Conservation (phyloP, 768 basidiomycete species). For the Xerocomellus chrysenteron region DNA sequence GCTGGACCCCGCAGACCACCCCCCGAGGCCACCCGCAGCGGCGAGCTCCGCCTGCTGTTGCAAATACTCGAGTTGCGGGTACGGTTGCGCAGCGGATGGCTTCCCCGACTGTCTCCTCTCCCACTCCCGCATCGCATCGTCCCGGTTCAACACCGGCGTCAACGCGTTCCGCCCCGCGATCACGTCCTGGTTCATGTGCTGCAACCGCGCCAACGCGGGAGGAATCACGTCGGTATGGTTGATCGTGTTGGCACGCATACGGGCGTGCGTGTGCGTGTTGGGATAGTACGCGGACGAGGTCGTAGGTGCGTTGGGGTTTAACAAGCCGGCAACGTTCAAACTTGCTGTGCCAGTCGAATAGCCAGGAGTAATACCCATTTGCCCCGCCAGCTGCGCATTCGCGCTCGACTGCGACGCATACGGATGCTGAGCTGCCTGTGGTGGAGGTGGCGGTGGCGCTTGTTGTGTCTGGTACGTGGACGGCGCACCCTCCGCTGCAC, state of each 20-base stretch:
- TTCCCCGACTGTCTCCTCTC: constrained; percentile 83
- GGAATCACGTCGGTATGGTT: constrained; percentile 88
- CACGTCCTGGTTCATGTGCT: constrained; percentile 86
- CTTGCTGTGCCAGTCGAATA: constrained; percentile 16
- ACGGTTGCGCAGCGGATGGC: constrained; percentile 67
- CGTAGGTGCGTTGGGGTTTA: constrained; percentile 46
- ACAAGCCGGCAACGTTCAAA: constrained; percentile 26
- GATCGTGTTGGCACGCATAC: constrained; percentile 88
- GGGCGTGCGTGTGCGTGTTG: constrained; percentile 43
- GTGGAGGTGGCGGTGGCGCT: constrained; percentile 28
- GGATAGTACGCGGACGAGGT: constrained; percentile 69
- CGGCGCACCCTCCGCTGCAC: constrained; percentile 14
- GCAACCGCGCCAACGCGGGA: constrained; percentile 84
- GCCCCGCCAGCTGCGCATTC: constrained; percentile 21
- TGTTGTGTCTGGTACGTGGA: constrained; percentile 26
- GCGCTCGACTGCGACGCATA: constrained; percentile 26
- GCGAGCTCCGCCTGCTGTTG: constrained; percentile 92
- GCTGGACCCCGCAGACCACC: constrained; percentile 45
- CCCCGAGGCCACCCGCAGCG: constrained; percentile 56
- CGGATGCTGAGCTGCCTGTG: constrained; percentile 22
- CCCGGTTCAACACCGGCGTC: constrained; percentile 92
- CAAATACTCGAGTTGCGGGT: constrained; percentile 87
- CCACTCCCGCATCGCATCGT: constrained; percentile 96
- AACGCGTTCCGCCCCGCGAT: constrained; percentile 72
- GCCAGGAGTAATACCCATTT: constrained; percentile 17